These are phyloP conservation scores for Fermentozyma sake DNA, from an alignment of 1,139 yeast genomes.

Conservation along the genomic window DNA sequence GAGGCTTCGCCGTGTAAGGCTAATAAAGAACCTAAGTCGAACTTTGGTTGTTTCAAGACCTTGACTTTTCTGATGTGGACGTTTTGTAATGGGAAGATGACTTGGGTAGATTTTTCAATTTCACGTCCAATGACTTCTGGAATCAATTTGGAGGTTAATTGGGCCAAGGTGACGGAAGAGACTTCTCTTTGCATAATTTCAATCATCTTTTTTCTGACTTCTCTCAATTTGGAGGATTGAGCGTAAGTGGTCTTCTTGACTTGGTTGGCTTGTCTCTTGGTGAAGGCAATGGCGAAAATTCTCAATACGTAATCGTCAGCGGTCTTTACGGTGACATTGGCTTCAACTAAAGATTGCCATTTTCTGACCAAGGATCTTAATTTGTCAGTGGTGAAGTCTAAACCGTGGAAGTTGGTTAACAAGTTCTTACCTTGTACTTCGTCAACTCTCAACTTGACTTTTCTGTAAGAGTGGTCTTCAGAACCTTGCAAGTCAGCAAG, in stretches of 20 bases:
- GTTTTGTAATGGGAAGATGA: slow-evolving; percentile 50
- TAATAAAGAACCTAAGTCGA: slow-evolving; percentile 49
- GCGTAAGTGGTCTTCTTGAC: slow-evolving; percentile 50
- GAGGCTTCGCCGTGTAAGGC: slow-evolving; percentile 51
- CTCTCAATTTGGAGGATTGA: slow-evolving; percentile 48
- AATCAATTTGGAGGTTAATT: slow-evolving; percentile 47
- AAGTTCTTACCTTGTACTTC: slow-evolving; percentile 53
- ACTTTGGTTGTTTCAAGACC: slow-evolving; percentile 50
- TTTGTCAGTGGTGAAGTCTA: slow-evolving; percentile 48
- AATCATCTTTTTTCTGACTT: slow-evolving; percentile 48
- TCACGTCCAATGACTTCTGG: slow-evolving; percentile 54
- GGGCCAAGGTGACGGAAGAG: slow-evolving; percentile 47
- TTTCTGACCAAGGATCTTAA: slow-evolving; percentile 50
- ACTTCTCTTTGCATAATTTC: slow-evolving; percentile 53
- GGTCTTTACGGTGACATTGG: slow-evolving; percentile 49
- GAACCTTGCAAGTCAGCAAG: slow-evolving; percentile 51
- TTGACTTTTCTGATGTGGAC: slow-evolving; percentile 52
- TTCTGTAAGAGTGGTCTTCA: slow-evolving; percentile 51
- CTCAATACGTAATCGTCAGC: slow-evolving; percentile 48
- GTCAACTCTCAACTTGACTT: slow-evolving; percentile 50
- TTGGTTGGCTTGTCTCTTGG: slow-evolving; percentile 51
- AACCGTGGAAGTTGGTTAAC: slow-evolving; percentile 52
- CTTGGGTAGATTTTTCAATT: slow-evolving; percentile 49
- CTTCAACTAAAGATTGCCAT: slow-evolving; percentile 53
- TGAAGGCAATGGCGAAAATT: slow-evolving; percentile 50